Evolutionary conservation across 176 grass and related monocot species (phyloP), one percentile per base, ranked within the genome.

Genomic region (Thinopyrum elongatum): DNA sequence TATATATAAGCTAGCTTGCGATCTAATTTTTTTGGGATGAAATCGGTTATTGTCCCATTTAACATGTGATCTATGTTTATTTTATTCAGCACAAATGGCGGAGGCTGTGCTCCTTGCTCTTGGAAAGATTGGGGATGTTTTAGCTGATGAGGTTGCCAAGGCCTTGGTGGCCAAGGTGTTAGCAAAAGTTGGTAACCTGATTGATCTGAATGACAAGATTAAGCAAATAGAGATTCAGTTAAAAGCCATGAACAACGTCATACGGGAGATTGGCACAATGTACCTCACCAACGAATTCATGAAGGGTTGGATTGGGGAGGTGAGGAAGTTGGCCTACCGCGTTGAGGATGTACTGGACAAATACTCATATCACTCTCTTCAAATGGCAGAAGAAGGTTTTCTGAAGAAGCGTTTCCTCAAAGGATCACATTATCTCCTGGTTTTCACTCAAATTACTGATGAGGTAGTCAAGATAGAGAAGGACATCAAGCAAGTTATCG

Each of bases 341-440:
- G 81, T 83, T 42, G 81, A 83, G 81, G 68, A 83, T 22, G 68
- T 84, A 25, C 62, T 84, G 82, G 82, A 84, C 7, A 84, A 75
- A 42, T 84, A 84, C 57, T 74, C 70, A n/a, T 83, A 73, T 73
- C 34, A 83, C 25, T 38, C 49, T 15, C 23, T 73, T 83, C 68
- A 83, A 73, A 39, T 83, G n/a, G 14, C 38, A 5, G 81, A 83
- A 83, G 68, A 83, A 83, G 2, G 16, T 11, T 81, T 68, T 47
- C 28, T 83, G 51, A 83, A 61, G 25, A 74, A 44, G 15, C 17
- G 29, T 34, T 55, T 83, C 47, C 71, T 25, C 10, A 83, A 60
- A 13, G 78, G 78, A 66, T 23, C 67, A 17, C 67, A 83, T 72
- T 83, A 83, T 83, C 49, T 41, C 49, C 0, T 5, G 8, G 67